Base-by-base conservation (phyloP, 176 grass and related monocot species). In the Paspalum vaginatum region DNA sequence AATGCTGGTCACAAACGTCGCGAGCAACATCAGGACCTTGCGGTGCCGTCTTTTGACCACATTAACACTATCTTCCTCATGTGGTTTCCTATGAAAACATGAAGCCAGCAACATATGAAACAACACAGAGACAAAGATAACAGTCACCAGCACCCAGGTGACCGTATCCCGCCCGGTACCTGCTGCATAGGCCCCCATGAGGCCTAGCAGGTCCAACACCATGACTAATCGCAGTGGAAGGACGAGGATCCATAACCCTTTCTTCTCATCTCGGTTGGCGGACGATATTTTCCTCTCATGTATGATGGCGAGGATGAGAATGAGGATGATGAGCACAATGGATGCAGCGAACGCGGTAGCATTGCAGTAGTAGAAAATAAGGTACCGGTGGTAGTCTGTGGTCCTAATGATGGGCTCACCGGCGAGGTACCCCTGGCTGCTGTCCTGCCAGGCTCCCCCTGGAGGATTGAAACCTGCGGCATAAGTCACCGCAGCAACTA, bases 341-440 rank as follows among this genome's bases (percentile, higher is more conserved):
- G 24, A 61, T 61, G 58, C 24, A 26, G 24, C 58, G 5, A 61
- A 82, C 0, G 79, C 51, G 8, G 71, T 49, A 8, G 79, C 79
- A 12, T 82, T 82, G 53, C 66, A 82, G 37, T 82, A 82, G 37
- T 61, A 82, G 66, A 82, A 82, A 27, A 67, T 9, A n/a, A 47
- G 67, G 66, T 82, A 82, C 32, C 67, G 66, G 52, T 2, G 20
- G 16, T 58, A 55, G 20, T 47, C 40, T 10, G 12, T 71, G 66
- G 57, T 51, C 4, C 47, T 47, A 13, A 82, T 66, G 11, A 82
- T 61, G 7, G 79, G 66, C 40, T 70, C 58, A 51, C 79, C 66
- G 0, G 65, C 64, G 4, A 70, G 38, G 32, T 47, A 7, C 22
- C 0, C 56, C 21, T 18, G 24, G 4, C 4, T 2, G 21, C 9